phyloP scores from a whole-genome alignment of 768 basidiomycete species.

The Trametes punicea region DNA sequence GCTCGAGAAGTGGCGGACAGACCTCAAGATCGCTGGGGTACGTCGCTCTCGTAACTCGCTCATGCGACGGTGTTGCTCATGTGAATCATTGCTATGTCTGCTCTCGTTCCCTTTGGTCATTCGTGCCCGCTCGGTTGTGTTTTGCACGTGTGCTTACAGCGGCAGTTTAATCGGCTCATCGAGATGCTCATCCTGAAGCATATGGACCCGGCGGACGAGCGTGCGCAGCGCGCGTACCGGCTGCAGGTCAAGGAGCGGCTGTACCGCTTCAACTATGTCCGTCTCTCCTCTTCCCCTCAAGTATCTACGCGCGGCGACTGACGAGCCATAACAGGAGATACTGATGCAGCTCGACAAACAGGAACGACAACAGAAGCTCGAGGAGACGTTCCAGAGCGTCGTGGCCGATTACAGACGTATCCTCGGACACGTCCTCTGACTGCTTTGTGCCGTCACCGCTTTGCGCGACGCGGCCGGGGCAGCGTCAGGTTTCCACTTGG shows the following conservation, averaged over 20 bases:
- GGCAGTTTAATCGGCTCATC: slow-evolving; percentile 88
- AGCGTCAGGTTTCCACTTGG: neutral
- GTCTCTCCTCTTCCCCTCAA: slow-evolving; percentile 29
- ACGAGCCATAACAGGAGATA: slow-evolving; percentile 57
- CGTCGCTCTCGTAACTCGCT: slow-evolving; percentile 22
- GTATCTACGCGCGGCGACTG: neutral
- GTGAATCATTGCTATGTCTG: neutral
- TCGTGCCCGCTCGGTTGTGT: neutral
- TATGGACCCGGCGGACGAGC: slow-evolving; percentile 59
- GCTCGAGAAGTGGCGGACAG: slow-evolving; percentile 75
- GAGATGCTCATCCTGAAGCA: slow-evolving; percentile 78
- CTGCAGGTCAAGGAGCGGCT: slow-evolving; percentile 93
- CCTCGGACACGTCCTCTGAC: slow-evolving; percentile 35
- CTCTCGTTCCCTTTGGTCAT: neutral
- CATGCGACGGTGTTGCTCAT: neutral
- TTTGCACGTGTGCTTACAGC: slow-evolving; percentile 41
- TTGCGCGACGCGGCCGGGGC: neutral
- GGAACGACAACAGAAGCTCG: slow-evolving; percentile 84
- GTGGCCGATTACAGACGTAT: slow-evolving; percentile 83
- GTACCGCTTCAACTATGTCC: slow-evolving; percentile 91
- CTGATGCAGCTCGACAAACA: slow-evolving; percentile 83
- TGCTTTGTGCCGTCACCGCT: neutral
- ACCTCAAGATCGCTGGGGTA: slow-evolving; percentile 89
- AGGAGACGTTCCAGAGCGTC: slow-evolving; percentile 90
- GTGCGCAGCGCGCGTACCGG: slow-evolving; percentile 62